Base-by-base conservation (phyloP, 768 basidiomycete species). In the Leccinum truebloodii region DNA sequence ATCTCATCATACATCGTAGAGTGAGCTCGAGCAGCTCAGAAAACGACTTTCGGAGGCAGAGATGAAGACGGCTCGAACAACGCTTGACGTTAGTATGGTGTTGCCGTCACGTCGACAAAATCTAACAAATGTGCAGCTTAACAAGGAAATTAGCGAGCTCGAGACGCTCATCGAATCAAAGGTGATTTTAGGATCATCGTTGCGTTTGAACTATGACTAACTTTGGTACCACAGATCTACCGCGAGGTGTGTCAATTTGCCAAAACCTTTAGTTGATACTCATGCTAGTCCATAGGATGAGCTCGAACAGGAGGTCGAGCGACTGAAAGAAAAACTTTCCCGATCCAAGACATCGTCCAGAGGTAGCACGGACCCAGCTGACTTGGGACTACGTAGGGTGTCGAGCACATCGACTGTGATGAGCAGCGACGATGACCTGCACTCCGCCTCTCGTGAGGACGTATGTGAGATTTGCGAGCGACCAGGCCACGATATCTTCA, bases 81-180 rank as follows among this genome's bases (percentile, higher is more conserved):
- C 82, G 12, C 87, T 89, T 66, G 87, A 89, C 68, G 90, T 88
- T 71, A 48, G 85, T 76, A 12, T n/a, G 24, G 4, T 57, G 22
- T 32, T 59, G 18, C 49, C 1, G 16, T 53, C 39, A 37, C 46
- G 41, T 26, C 30, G 26, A 32, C 12, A 50, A 26, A 49, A 52
- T 59, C 54, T 48, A 49, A 62, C 18, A 37, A 54, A 51, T 54
- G 24, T 62, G 46, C 65, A 95, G 92, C 82, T 95, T 61, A 89
- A 92, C 75, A 91, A 94, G 68, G 94, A 98, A 77, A 90, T 98
- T 54, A 86, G 88, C 57, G 95, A 98, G 71, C 81, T 98, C 20
- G 96, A 98, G 74, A 83, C 88, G 41, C 80, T 99, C 46, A 87
- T 98, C n/a, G 96, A 99, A 72, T 84, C 92, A 57, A 98, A 97